A percentile compares a stretch with the other conserved stretches of the same genome.
Conservation (phyloP, 495 filamentous ascomycete species). For the Penicillium subrubescens region DNA sequence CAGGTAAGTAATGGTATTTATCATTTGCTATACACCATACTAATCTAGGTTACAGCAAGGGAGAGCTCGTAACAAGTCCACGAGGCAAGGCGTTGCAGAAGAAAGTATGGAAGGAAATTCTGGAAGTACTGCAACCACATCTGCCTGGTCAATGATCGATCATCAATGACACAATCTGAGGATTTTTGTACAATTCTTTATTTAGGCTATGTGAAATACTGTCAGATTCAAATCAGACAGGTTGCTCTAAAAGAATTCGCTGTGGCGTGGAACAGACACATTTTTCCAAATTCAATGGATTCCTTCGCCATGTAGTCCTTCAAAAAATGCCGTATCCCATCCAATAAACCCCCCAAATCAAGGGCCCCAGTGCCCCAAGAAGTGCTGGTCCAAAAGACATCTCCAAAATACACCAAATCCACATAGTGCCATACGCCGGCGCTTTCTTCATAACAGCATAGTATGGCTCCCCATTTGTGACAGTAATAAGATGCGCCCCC, state of each 20-base stretch:
- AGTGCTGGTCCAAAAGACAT: conserved; percentile 70
- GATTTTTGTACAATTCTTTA: neutral
- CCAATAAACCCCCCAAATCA: conserved; percentile 66
- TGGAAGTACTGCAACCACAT: conserved; percentile 5
- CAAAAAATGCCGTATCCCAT: conserved; percentile 64
- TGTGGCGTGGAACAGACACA: neutral
- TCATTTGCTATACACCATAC: neutral
- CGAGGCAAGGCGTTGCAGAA: neutral
- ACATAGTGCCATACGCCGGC: conserved; percentile 84
- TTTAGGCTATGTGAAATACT: neutral
- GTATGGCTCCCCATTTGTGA: conserved; percentile 78
- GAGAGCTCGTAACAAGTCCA: neutral
- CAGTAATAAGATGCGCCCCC: conserved; percentile 77
- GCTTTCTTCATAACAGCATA: conserved; percentile 90
- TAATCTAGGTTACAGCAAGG: neutral
- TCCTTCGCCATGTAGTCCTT: neutral
- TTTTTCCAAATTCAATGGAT: neutral
- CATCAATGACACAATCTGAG: neutral
- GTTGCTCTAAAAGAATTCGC: neutral
- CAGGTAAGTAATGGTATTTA: neutral
- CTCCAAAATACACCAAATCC: conserved; percentile 94
- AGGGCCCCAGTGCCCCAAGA: conserved; percentile 52
- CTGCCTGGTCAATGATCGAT: neutral
- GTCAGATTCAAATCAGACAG: too few relatives aligned
- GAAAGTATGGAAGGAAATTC: conserved; percentile 5